Evolutionary conservation across 2,329 filamentous ascomycete genomes (phyloP).

Genomic region (Capronia epimyces): DNA sequence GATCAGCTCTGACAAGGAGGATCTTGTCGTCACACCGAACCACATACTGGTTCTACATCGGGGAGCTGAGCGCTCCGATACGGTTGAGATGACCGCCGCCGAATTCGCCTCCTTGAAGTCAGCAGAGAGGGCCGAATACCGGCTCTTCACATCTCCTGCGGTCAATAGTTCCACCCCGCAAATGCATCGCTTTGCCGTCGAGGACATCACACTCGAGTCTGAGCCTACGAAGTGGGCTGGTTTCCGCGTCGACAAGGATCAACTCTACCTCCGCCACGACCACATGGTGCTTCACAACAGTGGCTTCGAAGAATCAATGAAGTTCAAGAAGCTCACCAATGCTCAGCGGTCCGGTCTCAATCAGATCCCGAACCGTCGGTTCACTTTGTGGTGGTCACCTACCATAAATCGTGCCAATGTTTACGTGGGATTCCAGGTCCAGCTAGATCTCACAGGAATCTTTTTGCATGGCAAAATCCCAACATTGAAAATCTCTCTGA

Average conservation of each 20-base stretch:
- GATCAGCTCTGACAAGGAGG: slow-evolving; percentile 40
- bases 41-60: slow-evolving; percentile 46
- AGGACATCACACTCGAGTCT: slow-evolving; percentile 42
- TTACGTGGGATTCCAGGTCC: slow-evolving; percentile 98
- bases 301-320: slow-evolving; percentile 62
- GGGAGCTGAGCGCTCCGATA: slow-evolving; percentile 36
- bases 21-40: slow-evolving; percentile 48
- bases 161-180: slow-evolving; percentile 23
- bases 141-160: slow-evolving; percentile 34
- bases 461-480: slow-evolving; percentile 99
- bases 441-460: slow-evolving; percentile 94
- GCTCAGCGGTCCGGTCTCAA: slow-evolving; percentile 94
- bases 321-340: slow-evolving; percentile 98
- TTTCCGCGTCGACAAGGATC: slow-evolving; percentile 49
- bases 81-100: slow-evolving; percentile 45
- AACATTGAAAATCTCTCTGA: slow-evolving; percentile 93
- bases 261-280: slow-evolving; percentile 49
- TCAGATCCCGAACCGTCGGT: slow-evolving; percentile 96
- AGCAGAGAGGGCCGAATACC: slow-evolving; percentile 36
- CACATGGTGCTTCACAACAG: slow-evolving; percentile 44
- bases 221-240: slow-evolving; percentile 46
- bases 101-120: slow-evolving; percentile 41
- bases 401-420: slow-evolving; percentile 51
- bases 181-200: slow-evolving; percentile 37
- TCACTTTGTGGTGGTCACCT: slow-evolving; percentile 90